Evolutionary conservation across 345 rosid species (phyloP).

Genomic region (Rhizophora apiculata): DNA sequence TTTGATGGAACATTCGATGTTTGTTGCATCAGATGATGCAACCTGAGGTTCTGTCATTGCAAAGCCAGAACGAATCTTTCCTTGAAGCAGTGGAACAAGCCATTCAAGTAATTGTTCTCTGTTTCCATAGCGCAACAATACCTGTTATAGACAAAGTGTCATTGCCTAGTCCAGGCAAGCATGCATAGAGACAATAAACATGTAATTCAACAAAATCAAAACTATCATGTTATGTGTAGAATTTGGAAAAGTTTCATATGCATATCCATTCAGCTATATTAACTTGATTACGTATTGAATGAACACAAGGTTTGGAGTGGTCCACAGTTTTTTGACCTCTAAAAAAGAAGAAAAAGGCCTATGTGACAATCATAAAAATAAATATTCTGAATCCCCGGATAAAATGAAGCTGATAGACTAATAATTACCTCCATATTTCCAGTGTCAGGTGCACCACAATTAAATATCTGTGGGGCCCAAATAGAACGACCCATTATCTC

Average conservation of each 20-base stretch:
- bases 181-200: background rate
- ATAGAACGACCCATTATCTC: constrained; percentile 95
- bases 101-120: constrained; percentile 77
- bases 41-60: constrained; percentile 99
- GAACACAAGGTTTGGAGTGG: background rate
- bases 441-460: constrained; percentile 97
- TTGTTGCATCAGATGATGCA: constrained; percentile 99
- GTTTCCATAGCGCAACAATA: constrained; percentile 83
- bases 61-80: constrained; percentile 92
- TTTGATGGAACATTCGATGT: constrained; percentile 86
- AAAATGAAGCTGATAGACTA: constrained; percentile 2
- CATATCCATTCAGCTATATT: constrained; percentile 1
- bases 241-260: background rate
- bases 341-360: background rate
- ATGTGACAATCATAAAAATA: background rate
- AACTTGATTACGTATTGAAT: constrained; percentile 12
- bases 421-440: constrained; percentile 96
- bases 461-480: constrained; percentile 97
- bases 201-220: background rate
- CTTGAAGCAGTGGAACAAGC: constrained; percentile 92
- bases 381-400: background rate
- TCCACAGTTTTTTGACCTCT: too few species aligned
- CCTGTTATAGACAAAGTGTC: constrained; percentile 38
- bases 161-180: background rate
- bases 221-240: background rate